Evolutionary conservation across 805 yeast species (phyloP), one percentile per base, ranked within the genome.

Genomic region (Blastobotrys attinorum): DNA sequence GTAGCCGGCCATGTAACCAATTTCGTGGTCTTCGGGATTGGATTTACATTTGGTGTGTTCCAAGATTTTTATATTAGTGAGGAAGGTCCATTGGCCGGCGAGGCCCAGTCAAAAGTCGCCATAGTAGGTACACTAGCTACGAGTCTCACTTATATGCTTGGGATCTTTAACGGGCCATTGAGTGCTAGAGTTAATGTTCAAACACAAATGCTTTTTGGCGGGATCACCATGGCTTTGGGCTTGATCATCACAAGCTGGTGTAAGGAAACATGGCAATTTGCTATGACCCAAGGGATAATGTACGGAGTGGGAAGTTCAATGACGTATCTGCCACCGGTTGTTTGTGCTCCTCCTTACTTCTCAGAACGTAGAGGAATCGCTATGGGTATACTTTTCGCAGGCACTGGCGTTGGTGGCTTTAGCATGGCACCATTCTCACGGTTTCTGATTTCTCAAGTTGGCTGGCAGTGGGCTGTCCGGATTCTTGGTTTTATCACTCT

Each of bases 391-490:
- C 44, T 52, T 3, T 47, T 47, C 29, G 22, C 55, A 3, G 58
- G 58, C 4, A 54, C 58, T 15, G 58, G 55, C 18, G 38, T 53
- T 3, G 58, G 55, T 2, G 58, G 57, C 2, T 31, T 54, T 22
- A 50, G 43, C 2, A 40, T 51, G 47, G 55, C 54, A 2, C 51
- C 53, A 11, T 22, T 50, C 15, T 21, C 50, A 6, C 29, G 46
- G 10, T 35, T 31, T 7, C 38, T 51, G 29, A 33, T 47, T 15
- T 17, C 49, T 13, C 13, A 37, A 6, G 41, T 49, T 2, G 52
- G 53, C 22, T 51, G 51, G 50, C 39, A 37, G 31, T 45, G 50
- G 52, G 39, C 55, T 3, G 25, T 49, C 13, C 39, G 55, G n/a
- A 39, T 43, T 18, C 46, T 50, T 10, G 55, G 52, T 5, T 23